Conservation (phyloP, 805 yeast species). For the Metschnikowia anglica region DNA sequence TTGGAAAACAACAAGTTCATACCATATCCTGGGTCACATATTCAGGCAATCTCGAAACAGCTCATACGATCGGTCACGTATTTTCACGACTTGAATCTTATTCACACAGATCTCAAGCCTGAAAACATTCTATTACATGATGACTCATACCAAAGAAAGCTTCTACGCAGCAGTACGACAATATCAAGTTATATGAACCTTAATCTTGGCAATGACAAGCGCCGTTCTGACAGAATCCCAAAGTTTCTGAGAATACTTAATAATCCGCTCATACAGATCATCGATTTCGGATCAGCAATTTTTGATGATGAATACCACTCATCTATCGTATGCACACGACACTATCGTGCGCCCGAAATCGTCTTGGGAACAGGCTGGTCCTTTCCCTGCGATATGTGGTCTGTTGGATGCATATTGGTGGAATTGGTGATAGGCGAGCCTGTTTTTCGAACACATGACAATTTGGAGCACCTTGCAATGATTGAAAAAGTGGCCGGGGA, state of each 20-base stretch:
- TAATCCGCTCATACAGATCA: constrained; percentile 81
- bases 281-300: constrained; percentile 97
- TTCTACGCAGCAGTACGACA: constrained; percentile 33
- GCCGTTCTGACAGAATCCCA: constrained; percentile 28
- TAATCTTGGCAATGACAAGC: constrained; percentile 13
- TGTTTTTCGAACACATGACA: constrained; percentile 90
- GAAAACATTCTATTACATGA: constrained; percentile 80
- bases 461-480: constrained; percentile 90
- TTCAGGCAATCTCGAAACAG: constrained; percentile 86
- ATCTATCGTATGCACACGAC: constrained; percentile 88
- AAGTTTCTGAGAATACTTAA: constrained; percentile 50
- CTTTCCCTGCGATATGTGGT: constrained; percentile 96
- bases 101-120: constrained; percentile 96
- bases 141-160: constrained; percentile 44
- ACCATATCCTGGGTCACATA: constrained; percentile 93
- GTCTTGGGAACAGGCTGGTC: constrained; percentile 96
- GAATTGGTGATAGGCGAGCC: constrained; percentile 95
- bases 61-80: constrained; percentile 81
- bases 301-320: constrained; percentile 94
- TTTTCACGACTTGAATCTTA: constrained; percentile 82
- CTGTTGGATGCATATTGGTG: constrained; percentile 88
- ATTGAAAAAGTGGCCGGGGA: constrained; percentile 77
- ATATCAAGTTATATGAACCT: constrained; percentile 34
- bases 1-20: constrained; percentile 77
- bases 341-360: constrained; percentile 96